A percentile compares a stretch with the other conserved stretches of the same genome.
phyloP scores from a whole-genome alignment of 805 yeast genomes.

The Cyberlindnera veronae region DNA sequence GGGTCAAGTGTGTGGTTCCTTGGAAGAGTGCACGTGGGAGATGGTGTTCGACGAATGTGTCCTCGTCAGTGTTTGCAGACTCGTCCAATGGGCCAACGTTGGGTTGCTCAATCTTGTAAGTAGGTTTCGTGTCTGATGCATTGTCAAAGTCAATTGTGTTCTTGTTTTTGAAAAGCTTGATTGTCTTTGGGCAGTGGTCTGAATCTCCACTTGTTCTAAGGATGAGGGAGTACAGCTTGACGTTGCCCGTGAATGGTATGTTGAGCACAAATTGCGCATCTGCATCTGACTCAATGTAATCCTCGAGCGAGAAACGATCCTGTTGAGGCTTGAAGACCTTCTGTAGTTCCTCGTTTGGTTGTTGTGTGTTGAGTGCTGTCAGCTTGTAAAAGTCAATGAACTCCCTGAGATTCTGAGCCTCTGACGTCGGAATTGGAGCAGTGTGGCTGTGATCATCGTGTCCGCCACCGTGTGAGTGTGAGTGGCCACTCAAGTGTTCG shows the following conservation, averaged over 20 bases:
- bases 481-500: conserved; percentile 26
- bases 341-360: conserved; percentile 44
- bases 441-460: conserved; percentile 27
- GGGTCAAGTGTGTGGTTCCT: conserved; percentile 60
- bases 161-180: conserved; percentile 72
- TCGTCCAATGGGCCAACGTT: conserved; percentile 54
- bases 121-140: conserved; percentile 45
- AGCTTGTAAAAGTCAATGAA: conserved; percentile 60
- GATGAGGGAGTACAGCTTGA: conserved; percentile 70
- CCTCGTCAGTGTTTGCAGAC: conserved; percentile 35
- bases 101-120: conserved; percentile 60
- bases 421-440: conserved; percentile 69
- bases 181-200: conserved; percentile 61
- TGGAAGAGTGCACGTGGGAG: conserved; percentile 73
- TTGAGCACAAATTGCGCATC: conserved; percentile 77
- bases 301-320: conserved; percentile 45
- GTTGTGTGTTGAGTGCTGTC: conserved; percentile 59
- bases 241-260: conserved; percentile 76
- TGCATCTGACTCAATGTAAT: conserved; percentile 59
- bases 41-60: conserved; percentile 73
- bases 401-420: conserved; percentile 61
- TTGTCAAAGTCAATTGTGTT: conserved; percentile 70
- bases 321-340: conserved; percentile 46
- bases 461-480: conserved; percentile 17
- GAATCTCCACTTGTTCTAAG: conserved; percentile 59